Percentiles rank a stretch among this genome's conserved stretches.
These are phyloP conservation scores for Rhynchospora tenuis DNA, from an alignment of 176 grass and related monocot genomes.

Conservation along the genomic window DNA sequence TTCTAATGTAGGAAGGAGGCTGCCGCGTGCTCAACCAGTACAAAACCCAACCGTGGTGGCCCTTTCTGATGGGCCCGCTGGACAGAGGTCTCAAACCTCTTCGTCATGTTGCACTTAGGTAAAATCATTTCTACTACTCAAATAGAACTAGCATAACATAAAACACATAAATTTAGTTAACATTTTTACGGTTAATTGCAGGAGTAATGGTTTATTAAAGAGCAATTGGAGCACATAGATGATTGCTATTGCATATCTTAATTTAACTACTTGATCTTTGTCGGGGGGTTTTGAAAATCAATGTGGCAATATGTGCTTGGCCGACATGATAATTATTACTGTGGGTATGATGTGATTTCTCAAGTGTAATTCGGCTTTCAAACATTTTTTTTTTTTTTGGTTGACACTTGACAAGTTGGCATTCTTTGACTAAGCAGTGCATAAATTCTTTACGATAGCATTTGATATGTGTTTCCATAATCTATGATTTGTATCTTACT, in stretches of 20 bases:
- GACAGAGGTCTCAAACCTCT: conserved; percentile 2
- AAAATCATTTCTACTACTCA: neutral
- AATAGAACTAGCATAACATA: neutral
- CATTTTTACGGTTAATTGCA: neutral
- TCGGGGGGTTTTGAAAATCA: neutral
- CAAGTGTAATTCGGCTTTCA: neutral
- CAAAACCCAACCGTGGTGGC: conserved; percentile 13
- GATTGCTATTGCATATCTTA: neutral
- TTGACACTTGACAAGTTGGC: neutral
- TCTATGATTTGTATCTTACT: neutral
- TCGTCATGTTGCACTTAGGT: conserved; percentile 25
- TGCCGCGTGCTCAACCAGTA: conserved; percentile 19
- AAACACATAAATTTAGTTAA: neutral
- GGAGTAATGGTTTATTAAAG: neutral
- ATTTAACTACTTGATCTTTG: neutral
- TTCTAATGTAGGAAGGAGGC: neutral
- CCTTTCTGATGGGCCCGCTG: conserved; percentile 10
- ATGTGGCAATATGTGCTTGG: neutral
- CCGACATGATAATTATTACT: neutral
- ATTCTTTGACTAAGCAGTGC: neutral
- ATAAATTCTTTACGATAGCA: conserved; percentile 5
- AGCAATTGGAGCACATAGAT: neutral
- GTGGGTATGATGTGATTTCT: neutral
- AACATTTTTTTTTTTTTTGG: neutral
- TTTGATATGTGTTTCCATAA: neutral